phyloP scores from a whole-genome alignment of 208 protist species.

The Crithidia expoeki region DNA sequence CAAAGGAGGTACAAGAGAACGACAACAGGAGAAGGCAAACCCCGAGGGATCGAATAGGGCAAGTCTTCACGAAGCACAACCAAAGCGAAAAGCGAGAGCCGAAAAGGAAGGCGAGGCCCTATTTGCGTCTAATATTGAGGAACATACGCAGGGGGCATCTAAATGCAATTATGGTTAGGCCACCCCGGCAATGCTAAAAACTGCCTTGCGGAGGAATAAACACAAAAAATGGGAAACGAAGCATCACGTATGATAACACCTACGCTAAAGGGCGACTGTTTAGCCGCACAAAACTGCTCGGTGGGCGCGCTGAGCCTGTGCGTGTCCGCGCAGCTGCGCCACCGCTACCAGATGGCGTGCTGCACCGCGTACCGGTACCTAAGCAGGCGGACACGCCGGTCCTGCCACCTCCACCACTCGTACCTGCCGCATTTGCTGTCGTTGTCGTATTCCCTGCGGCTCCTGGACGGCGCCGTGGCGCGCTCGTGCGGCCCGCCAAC shows the following conservation, averaged over 20 bases:
- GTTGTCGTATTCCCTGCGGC: not conserved
- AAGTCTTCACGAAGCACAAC: too few species aligned
- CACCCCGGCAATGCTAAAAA: too few species aligned
- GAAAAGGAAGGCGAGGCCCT: too few species aligned
- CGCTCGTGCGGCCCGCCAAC: slow-evolving; percentile 11
- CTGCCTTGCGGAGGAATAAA: not conserved
- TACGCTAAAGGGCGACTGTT: slow-evolving; percentile 4
- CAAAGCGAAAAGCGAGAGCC: too few species aligned
- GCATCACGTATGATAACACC: not conserved
- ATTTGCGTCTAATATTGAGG: too few species aligned
- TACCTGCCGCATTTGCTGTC: not conserved
- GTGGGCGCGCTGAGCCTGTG: not conserved
- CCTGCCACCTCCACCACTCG: not conserved
- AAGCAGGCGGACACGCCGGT: not conserved
- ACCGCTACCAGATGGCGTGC: not conserved
- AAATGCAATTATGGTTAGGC: too few species aligned
- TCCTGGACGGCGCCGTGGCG: slow-evolving; percentile 5
- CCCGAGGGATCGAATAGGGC: too few species aligned
- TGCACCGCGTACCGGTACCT: slow-evolving; percentile 4
- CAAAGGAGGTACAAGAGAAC: too few species aligned
- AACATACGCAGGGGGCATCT: too few species aligned
- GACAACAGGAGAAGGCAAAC: too few species aligned
- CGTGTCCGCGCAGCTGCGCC: not conserved
- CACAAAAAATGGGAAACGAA: not conserved
- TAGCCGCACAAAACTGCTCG: slow-evolving; percentile 1